Evolutionary conservation across 148 eudicot species (phyloP).

Genomic region (Camellia granthamiana): DNA sequence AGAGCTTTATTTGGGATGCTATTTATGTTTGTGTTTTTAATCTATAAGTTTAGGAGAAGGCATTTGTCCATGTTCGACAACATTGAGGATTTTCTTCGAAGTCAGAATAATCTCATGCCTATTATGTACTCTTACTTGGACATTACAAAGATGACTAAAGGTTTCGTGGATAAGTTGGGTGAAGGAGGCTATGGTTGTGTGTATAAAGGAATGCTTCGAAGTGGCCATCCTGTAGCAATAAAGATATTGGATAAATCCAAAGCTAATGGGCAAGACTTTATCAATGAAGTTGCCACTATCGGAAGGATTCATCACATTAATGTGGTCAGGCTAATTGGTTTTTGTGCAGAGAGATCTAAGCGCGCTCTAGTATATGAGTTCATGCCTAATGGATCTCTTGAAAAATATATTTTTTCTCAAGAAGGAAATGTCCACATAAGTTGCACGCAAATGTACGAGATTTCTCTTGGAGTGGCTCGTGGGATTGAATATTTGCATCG

Average conservation of each 20-base stretch:
- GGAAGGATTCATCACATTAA: slow-evolving; percentile 13
- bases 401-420: neutral
- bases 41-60: neutral
- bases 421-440: neutral
- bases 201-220: slow-evolving; percentile 6
- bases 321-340: neutral
- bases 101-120: neutral
- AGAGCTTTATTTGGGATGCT: neutral
- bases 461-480: neutral
- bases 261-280: slow-evolving; percentile 2
- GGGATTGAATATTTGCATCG: slow-evolving; percentile 14
- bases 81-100: neutral
- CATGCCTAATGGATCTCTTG: slow-evolving; percentile 15
- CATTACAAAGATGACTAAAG: neutral
- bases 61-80: neutral
- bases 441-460: neutral
- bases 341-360: slow-evolving; percentile 4
- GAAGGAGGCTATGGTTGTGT: slow-evolving; percentile 6
- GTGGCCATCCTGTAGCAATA: neutral
- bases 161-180: slow-evolving; percentile 1
- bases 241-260: neutral
- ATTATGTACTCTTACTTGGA: neutral
- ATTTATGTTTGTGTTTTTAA: neutral
- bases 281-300: slow-evolving; percentile 1
- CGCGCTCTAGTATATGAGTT: neutral